Evolutionary conservation across 2,329 filamentous ascomycete genomes (phyloP).

Genomic region (Trichoderma sp.): DNA sequence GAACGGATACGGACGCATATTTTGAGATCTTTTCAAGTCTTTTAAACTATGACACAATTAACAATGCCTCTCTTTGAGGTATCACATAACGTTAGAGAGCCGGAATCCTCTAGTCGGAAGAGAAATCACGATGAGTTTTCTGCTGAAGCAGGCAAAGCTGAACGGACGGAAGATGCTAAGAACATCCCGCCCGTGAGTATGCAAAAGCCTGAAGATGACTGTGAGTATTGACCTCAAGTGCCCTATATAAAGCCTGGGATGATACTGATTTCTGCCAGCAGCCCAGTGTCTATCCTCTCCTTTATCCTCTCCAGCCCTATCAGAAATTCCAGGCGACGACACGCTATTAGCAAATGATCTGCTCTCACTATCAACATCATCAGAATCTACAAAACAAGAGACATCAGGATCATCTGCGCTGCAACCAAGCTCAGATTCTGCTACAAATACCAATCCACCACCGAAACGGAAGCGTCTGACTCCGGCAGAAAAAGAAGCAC

Average conservation of each 20-base stretch:
- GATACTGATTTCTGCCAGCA: background rate
- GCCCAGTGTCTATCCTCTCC: slow-evolving; percentile 38
- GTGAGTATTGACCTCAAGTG: slow-evolving; percentile 33
- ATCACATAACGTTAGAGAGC: slow-evolving; percentile 54
- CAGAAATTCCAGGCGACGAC: slow-evolving; percentile 47
- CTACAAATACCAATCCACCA: slow-evolving; percentile 37
- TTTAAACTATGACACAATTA: background rate
- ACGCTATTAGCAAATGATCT: slow-evolving; percentile 44
- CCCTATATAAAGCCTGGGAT: slow-evolving; percentile 32
- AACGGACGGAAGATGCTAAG: slow-evolving; percentile 33
- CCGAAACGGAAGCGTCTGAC: slow-evolving; percentile 51
- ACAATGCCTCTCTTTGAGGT: slow-evolving; percentile 54
- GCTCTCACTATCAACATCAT: slow-evolving; percentile 43
- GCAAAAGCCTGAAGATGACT: slow-evolving; percentile 32
- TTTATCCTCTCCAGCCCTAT: slow-evolving; percentile 43
- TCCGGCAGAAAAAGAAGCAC: slow-evolving; percentile 41
- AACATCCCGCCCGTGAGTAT: slow-evolving; percentile 28
- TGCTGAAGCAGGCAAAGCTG: slow-evolving; percentile 39
- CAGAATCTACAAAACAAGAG: slow-evolving; percentile 35
- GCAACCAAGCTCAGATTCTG: slow-evolving; percentile 30
- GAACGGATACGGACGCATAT: background rate
- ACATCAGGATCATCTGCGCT: slow-evolving; percentile 16
- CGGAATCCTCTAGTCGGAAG: slow-evolving; percentile 49
- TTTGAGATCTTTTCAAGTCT: background rate
- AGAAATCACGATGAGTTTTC: slow-evolving; percentile 52